phyloP scores from a whole-genome alignment of 2,329 filamentous ascomycete species.

The Botrytis fragariae region DNA sequence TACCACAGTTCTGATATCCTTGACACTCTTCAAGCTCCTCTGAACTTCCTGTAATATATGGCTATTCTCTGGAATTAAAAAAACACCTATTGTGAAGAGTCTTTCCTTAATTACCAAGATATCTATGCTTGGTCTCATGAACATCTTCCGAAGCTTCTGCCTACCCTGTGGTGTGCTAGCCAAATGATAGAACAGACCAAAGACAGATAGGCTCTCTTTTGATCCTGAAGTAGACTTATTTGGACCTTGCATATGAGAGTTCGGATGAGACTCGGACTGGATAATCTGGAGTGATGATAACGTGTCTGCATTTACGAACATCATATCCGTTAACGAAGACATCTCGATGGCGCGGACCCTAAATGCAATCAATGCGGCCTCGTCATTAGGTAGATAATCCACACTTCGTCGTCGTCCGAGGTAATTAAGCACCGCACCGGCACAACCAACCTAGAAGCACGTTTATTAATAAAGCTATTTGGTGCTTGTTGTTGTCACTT shows the following conservation, averaged over 20 bases:
- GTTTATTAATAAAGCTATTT: neutral
- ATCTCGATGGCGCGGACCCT: slow-evolving; percentile 65
- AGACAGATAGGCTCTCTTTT: slow-evolving; percentile 82
- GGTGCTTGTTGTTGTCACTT: neutral
- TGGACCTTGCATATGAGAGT: slow-evolving; percentile 72
- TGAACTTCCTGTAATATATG: slow-evolving; percentile 54
- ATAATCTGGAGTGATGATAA: slow-evolving; percentile 82
- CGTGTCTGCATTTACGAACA: slow-evolving; percentile 81
- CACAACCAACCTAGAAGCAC: slow-evolving; percentile 63
- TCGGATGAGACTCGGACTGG: slow-evolving; percentile 78
- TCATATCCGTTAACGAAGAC: slow-evolving; percentile 64
- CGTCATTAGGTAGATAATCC: slow-evolving; percentile 60
- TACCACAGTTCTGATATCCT: slow-evolving; percentile 70
- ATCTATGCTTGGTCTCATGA: slow-evolving; percentile 75
- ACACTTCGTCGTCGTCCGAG: slow-evolving; percentile 66
- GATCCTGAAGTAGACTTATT: slow-evolving; percentile 57
- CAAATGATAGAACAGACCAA: slow-evolving; percentile 74
- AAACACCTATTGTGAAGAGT: slow-evolving; percentile 64
- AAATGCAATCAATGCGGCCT: slow-evolving; percentile 53
- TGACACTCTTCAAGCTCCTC: slow-evolving; percentile 65
- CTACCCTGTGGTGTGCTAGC: slow-evolving; percentile 79
- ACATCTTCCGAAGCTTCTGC: slow-evolving; percentile 68
- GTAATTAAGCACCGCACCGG: slow-evolving; percentile 80
- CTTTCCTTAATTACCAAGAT: slow-evolving; percentile 66
- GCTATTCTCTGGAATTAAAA: slow-evolving; percentile 67